Base-by-base conservation (phyloP, 2,329 filamentous ascomycete genomes). In the Pochonia chlamydosporia region DNA sequence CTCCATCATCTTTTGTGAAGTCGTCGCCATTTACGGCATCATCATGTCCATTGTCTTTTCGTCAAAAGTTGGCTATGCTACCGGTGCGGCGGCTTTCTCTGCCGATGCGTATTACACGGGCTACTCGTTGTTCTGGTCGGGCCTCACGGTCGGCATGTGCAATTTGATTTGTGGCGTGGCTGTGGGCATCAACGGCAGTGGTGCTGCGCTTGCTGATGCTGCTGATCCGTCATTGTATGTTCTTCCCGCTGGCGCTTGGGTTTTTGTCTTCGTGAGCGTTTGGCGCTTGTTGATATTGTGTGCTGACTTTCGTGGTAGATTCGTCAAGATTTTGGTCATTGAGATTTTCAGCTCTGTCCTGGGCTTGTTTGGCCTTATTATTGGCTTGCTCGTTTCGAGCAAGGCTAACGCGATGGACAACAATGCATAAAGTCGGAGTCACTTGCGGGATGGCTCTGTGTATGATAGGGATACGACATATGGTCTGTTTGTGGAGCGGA, bases 1-100 rank as follows among this genome's bases (percentile, higher is more conserved):
- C 67, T 97, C 92, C 61, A 97, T 99, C 70, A 97, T 99, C 72
- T 99, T 99, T 75, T 99, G 93, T 75, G 93, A 99, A 73, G 93
- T 99, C 63, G 93, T 99, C 63, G 93, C 93, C 70, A 99, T 99
- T 70, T 99, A 99, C 78, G 93, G 93, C 61, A 91, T 99, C 71
- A 99, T 99, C 73, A 99, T 99, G 89, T 86, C 91, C 60, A 99
- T 99, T 66, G 87, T 99, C 61, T 96, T 97, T 74, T 95, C 90
- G 41, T 80, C 90, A 52, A 95, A 96, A 70, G 26, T 25, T 37
- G 37, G 24, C 30, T 21, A 23, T 26, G 26, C 93, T 28, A 63
- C 74, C 35, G 77, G 78, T 48, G 79, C 84, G 31, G 76, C 77
- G 20, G 68, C 90, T 26, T 87, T 85, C 71, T 85, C 85, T 11